Percentiles rank a stretch among this genome's conserved stretches.
Conservation (phyloP, 2,329 filamentous ascomycete genomes). For the Fusarium liriodendri region DNA sequence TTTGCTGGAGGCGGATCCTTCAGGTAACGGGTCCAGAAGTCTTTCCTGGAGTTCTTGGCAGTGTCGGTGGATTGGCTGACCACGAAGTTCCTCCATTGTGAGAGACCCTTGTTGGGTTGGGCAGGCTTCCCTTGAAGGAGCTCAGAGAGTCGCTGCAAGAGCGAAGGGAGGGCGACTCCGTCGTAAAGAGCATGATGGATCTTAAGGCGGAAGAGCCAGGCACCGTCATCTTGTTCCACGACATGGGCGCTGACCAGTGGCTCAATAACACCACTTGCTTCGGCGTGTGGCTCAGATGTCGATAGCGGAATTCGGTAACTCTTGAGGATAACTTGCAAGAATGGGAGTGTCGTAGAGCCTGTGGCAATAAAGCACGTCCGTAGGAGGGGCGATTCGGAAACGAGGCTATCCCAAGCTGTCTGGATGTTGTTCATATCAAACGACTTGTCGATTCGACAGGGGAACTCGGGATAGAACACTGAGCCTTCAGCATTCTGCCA, state of each 20-base stretch:
- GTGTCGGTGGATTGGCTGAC: conserved; percentile 11
- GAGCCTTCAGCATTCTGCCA: conserved; percentile 76
- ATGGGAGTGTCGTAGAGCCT: conserved; percentile 56
- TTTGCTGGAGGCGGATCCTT: background rate
- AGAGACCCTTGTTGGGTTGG: conserved; percentile 7
- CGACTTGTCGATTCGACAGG: conserved; percentile 62
- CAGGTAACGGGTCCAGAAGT: conserved; percentile 59
- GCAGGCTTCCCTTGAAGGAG: conserved; percentile 4
- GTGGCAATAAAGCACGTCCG: conserved; percentile 74
- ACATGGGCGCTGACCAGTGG: conserved; percentile 28
- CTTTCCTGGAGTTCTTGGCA: conserved; percentile 29
- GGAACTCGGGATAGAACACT: conserved; percentile 81
- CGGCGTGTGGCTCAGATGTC: background rate
- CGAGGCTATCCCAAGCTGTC: conserved; percentile 70
- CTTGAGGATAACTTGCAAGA: conserved; percentile 71
- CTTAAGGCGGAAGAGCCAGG: conserved; percentile 59
- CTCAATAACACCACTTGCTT: background rate
- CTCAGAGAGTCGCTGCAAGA: conserved; percentile 59
- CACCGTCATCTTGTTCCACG: conserved; percentile 13
- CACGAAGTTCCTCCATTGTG: conserved; percentile 44
- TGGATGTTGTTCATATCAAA: conserved; percentile 57
- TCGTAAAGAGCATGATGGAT: conserved; percentile 94
- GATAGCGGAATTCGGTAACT: conserved; percentile 16
- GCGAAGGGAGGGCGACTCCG: conserved; percentile 77
- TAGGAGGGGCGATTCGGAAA: conserved; percentile 70